A percentile compares a stretch with the other conserved stretches of the same genome.
phyloP scores from a whole-genome alignment of 2,329 filamentous ascomycete species.

The Phoma sp. region DNA sequence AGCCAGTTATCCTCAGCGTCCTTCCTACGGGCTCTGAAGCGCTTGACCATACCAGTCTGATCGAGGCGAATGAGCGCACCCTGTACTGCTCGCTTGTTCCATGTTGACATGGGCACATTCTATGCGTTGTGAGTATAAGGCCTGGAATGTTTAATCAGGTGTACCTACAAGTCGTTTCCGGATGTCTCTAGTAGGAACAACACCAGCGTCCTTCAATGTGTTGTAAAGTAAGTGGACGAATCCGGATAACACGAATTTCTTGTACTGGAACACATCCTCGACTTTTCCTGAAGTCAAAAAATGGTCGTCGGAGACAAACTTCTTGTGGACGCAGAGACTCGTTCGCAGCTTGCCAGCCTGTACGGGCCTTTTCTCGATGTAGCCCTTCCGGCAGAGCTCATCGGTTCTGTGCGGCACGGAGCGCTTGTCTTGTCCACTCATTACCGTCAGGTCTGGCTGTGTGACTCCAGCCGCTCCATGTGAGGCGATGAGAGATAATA shows the following conservation, averaged over 20 bases:
- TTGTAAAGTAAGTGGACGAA: slow-evolving; percentile 58
- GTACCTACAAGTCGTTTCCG: slow-evolving; percentile 54
- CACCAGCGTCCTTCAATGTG: slow-evolving; percentile 56
- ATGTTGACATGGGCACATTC: slow-evolving; percentile 42
- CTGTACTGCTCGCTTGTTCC: slow-evolving; percentile 49
- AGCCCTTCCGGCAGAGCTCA: slow-evolving; percentile 62
- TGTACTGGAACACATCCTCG: slow-evolving; percentile 44
- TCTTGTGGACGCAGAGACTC: slow-evolving; percentile 62
- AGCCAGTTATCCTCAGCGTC: slow-evolving; percentile 36
- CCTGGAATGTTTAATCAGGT: too few species aligned
- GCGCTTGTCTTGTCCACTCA: slow-evolving; percentile 69
- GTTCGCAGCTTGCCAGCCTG: slow-evolving; percentile 57
- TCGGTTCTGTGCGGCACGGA: slow-evolving; percentile 69
- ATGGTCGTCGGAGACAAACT: slow-evolving; percentile 51
- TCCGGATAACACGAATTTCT: slow-evolving; percentile 56
- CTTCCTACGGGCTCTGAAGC: slow-evolving; percentile 42
- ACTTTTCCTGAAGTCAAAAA: slow-evolving; percentile 35
- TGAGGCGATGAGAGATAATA: slow-evolving; percentile 65
- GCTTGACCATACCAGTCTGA: slow-evolving; percentile 49
- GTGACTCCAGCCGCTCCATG: slow-evolving; percentile 61
- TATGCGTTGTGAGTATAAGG: slow-evolving; percentile 26
- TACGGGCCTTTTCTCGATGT: slow-evolving; percentile 62
- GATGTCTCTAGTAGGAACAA: slow-evolving; percentile 61
- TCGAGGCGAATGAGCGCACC: slow-evolving; percentile 50
- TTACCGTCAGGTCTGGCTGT: slow-evolving; percentile 61